Percentiles rank a stretch among this genome's conserved stretches.
phyloP scores from a whole-genome alignment of 805 yeast species.

The Ogataea dorogensis region DNA sequence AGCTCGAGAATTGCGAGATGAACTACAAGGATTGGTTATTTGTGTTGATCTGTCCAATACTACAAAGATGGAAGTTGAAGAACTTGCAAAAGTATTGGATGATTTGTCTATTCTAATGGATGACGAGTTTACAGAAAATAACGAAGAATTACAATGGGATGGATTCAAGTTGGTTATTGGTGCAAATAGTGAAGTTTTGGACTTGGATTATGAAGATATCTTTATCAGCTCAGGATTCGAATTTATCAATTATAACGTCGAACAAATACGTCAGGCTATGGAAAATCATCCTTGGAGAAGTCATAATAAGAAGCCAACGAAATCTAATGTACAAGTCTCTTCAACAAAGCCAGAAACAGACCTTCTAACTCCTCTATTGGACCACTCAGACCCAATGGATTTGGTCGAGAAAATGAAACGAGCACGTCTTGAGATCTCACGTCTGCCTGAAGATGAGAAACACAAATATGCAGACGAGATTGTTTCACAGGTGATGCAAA shows the following conservation, averaged over 20 bases:
- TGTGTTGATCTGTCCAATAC: constrained; percentile 32
- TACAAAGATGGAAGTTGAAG: constrained; percentile 3
- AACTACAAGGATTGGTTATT: constrained; percentile 44
- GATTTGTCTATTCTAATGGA: constrained; percentile 19
- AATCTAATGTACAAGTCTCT: not conserved
- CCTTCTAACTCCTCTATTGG: constrained; percentile 2
- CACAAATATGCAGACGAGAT: constrained; percentile 1
- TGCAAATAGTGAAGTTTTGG: constrained; percentile 5
- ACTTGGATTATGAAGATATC: constrained; percentile 3
- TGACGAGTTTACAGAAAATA: constrained; percentile 23
- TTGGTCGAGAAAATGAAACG: constrained; percentile 3
- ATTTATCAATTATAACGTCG: constrained; percentile 35
- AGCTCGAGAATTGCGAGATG: constrained; percentile 43
- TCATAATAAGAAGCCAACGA: constrained; percentile 13
- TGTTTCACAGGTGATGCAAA: not conserved
- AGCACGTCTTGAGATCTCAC: constrained; percentile 5
- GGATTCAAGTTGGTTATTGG: constrained; percentile 41
- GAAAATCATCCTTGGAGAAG: constrained; percentile 45
- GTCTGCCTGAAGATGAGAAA: constrained; percentile 1
- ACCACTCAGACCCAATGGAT: not conserved
- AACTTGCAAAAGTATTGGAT: constrained; percentile 24
- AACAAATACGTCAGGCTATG: constrained; percentile 39
- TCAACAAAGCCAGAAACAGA: constrained; percentile 1
- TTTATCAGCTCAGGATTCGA: constrained; percentile 39
- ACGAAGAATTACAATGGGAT: constrained; percentile 29